Evolutionary conservation across 2,329 filamentous ascomycete genomes (phyloP), one percentile per base, ranked within the genome.

Genomic region (Didymella segeticola): DNA sequence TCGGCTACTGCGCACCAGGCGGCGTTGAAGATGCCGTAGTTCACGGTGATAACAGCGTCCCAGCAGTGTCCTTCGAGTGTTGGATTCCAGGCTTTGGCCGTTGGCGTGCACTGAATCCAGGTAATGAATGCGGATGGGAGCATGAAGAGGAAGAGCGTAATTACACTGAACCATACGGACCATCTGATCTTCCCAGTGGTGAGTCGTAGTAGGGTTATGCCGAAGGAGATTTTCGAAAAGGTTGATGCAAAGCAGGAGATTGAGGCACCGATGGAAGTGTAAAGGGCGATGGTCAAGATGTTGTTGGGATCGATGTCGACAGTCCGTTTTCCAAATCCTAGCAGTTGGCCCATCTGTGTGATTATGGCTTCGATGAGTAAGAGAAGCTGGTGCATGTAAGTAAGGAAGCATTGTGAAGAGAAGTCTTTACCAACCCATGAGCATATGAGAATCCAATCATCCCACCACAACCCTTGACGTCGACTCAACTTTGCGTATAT

Each of bases 21-120:
- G 5, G 65, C 64, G 41, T 69, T 68, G 61, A 70, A 70, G 17
- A 63, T 62, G n/a, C 64, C 66, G 38, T 69, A 70, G 19, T 63
- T 47, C 15, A 63, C 41, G 1, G 51, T 51, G 10, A 55, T 38
- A n/a, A 17, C n/a, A 2, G 43, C 11, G 17, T 58, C 43, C 65
- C 64, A 69, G 52, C 68, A 70, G 3, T 30, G 59, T 10, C 66
- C 65, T 10, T 58, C 45, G 2, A 64, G 25, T 1, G 30, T 33
- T 4, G 43, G 20, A 19, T 65, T 58, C 63, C 62, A 66, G 1
- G 57, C 50, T 48, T 67, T 65, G 7, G 50, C 56, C 4, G 47
- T 43, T 1, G 62, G 61, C 5, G 36, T 58, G 31, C 66, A 70
- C 27, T 51, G 50, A 1, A 69, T 38, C 62, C 63, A 70, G 7